phyloP scores from a whole-genome alignment of 495 filamentous ascomycete species.

The Cercophora sp. region DNA sequence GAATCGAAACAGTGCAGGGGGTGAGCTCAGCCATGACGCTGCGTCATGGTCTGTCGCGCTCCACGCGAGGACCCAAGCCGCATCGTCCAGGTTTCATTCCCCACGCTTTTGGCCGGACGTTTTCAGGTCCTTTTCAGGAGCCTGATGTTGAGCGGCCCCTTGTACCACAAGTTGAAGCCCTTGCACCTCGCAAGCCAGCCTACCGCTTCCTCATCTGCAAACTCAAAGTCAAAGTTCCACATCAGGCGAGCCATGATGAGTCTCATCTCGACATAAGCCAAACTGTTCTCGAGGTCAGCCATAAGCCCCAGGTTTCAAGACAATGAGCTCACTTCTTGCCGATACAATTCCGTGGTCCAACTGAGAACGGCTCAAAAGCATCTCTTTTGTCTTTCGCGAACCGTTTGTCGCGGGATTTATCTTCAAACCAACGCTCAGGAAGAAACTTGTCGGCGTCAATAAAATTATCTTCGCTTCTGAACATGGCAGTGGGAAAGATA shows the following conservation, averaged over 20 bases:
- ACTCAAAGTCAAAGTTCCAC: constrained; percentile 48
- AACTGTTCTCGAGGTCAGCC: constrained; percentile 2
- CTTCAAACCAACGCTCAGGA: constrained; percentile 49
- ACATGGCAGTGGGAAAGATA: constrained; percentile 46
- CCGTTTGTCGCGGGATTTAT: constrained; percentile 27
- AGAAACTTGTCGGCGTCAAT: constrained; percentile 41
- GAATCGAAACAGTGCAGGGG: too few relatives aligned
- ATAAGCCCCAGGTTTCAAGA: background rate
- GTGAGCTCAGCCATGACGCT: too few relatives aligned
- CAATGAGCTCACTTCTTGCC: constrained; percentile 36
- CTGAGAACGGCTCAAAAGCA: constrained; percentile 42
- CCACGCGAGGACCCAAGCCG: too few relatives aligned
- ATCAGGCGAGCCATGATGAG: constrained; percentile 47
- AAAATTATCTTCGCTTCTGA: constrained; percentile 44
- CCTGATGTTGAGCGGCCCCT: constrained; percentile 11
- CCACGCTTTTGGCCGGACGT: too few relatives aligned
- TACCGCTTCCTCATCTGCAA: constrained; percentile 29
- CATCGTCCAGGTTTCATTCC: too few relatives aligned
- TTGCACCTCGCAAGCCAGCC: constrained; percentile 23
- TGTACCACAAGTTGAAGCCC: constrained; percentile 15
- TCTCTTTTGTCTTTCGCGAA: constrained; percentile 42
- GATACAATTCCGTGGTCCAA: constrained; percentile 47
- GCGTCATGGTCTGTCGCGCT: too few relatives aligned
- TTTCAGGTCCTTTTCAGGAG: too few relatives aligned
- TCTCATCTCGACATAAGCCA: constrained; percentile 41